These are phyloP conservation scores for Singerocomus inundabilis DNA, from an alignment of 1,284 basidiomycete genomes.

Conservation along the genomic window DNA sequence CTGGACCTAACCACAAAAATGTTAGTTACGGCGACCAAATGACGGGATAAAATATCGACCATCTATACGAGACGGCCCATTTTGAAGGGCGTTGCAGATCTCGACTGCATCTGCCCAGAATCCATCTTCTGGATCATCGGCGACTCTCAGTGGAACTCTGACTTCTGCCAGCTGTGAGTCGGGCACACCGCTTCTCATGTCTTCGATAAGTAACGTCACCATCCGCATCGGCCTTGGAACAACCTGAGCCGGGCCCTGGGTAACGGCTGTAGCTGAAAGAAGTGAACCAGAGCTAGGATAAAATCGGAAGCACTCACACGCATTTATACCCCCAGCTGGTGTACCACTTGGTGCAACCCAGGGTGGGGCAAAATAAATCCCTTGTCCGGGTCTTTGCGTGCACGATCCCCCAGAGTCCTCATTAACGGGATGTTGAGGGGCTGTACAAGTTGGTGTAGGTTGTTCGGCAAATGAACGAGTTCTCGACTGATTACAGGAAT, in stretches of 20 bases:
- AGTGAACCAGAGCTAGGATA: constrained; percentile 5
- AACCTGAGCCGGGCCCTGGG: constrained; percentile 9
- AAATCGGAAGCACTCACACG: constrained; percentile 11
- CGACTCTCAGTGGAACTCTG: constrained; percentile 48
- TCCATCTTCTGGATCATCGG: constrained; percentile 49
- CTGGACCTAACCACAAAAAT: constrained; percentile 48
- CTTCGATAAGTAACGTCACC: constrained; percentile 66
- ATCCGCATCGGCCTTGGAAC: constrained; percentile 35
- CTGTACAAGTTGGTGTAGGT: constrained; percentile 1
- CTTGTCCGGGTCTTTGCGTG: constrained; percentile 1
- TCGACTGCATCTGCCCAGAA: constrained; percentile 71
- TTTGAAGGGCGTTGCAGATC: constrained; percentile 56
- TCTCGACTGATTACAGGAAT: background rate
- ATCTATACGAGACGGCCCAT: constrained; percentile 64
- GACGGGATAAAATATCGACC: constrained; percentile 39
- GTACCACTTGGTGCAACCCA: constrained; percentile 3
- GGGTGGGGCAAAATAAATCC: background rate
- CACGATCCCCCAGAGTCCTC: constrained; percentile 23
- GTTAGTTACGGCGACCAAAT: constrained; percentile 5
- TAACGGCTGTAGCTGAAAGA: constrained; percentile 7
- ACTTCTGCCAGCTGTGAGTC: constrained; percentile 67
- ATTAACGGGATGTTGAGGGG: constrained; percentile 36
- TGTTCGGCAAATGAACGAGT: constrained; percentile 10
- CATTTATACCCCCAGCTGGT: background rate
- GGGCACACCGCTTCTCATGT: constrained; percentile 47